Evolutionary conservation across 1,284 basidiomycete genomes (phyloP), one percentile per base, ranked within the genome.

Genomic region (Ustilago crameri): DNA sequence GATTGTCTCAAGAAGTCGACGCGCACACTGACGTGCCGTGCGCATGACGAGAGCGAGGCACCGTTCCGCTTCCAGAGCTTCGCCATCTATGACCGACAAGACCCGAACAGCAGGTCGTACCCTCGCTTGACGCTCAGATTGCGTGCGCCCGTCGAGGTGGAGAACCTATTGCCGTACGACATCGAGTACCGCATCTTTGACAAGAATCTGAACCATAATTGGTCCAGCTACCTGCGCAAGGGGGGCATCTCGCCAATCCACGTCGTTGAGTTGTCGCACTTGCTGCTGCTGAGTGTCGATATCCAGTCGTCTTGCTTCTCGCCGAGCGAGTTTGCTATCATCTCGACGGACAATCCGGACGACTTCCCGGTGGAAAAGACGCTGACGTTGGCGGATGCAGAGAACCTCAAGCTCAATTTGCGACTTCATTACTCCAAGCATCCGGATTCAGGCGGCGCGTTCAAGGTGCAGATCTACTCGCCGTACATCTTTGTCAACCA

Each of bases 231-330:
- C 85, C 86, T 98, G 27, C 89, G 95, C 59, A 90, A 92, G 79
- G 96, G 96, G 30, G 96, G 95, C 3, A 87, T 95, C 44, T 97
- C 95, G 88, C 96, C 96, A 9, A 91, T 98, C 38, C 96, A 98
- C 82, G 95, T 95, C 0, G 93, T 98, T 27, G 94, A 98, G 82
- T 86, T 98, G 2, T 89, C 89, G n/a, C 96, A 98, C 84, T 86
- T 98, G 56, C 88, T 98, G 32, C 85, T 98, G n/a, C 87, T 98
- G 35, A 98, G 93, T 74, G 87, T 98, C 27, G 89, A 91, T 48
- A 87, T 96, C 3, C 91, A 98, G 84, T 73, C 76, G 34, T 58
- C 77, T 91, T 92, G 89, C n/a, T 95, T 93, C 87, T 92, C 92
- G 76, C 91, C 93, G n/a, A 95, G 93, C 83, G 95, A 98, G 71